phyloP scores from a whole-genome alignment of 495 filamentous ascomycete species.

The Sordaria brevicollis region DNA sequence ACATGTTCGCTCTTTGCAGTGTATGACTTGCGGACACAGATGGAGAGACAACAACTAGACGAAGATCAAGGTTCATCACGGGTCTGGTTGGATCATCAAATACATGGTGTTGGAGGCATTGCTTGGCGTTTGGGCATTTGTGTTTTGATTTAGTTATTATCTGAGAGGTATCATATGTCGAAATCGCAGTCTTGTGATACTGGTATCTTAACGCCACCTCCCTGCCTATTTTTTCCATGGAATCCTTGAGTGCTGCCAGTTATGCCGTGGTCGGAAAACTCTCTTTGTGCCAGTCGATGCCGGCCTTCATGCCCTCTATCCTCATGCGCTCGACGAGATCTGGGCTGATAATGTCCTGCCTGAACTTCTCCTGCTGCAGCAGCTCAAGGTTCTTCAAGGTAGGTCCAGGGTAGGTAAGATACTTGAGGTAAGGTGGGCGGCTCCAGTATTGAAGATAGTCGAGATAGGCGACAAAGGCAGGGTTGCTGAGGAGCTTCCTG shows the following conservation, averaged over 20 bases:
- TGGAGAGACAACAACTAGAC: conserved; percentile 45
- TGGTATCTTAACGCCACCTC: background rate
- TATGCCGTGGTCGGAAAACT: conserved; percentile 8
- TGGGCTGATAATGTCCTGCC: conserved; percentile 69
- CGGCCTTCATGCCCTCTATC: conserved; percentile 43
- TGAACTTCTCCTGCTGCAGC: conserved; percentile 73
- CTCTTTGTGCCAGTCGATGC: conserved; percentile 35
- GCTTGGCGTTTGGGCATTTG: conserved; percentile 13
- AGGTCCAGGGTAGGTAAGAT: conserved; percentile 69
- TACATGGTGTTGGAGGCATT: conserved; percentile 15
- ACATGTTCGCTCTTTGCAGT: conserved; percentile 33
- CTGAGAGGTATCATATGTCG: conserved; percentile 2
- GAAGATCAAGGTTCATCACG: background rate
- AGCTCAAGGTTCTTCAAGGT: conserved; percentile 75
- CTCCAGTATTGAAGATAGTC: conserved; percentile 78
- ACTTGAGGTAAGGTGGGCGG: conserved; percentile 72
- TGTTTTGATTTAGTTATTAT: conserved; percentile 1
- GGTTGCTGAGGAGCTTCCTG: conserved; percentile 48
- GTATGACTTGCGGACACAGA: conserved; percentile 45
- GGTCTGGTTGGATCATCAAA: background rate
- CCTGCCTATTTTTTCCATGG: background rate
- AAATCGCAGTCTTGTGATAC: background rate
- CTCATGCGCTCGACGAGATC: conserved; percentile 56
- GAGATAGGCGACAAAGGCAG: conserved; percentile 70
- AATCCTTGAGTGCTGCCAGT: background rate